phyloP scores from a whole-genome alignment of 192 early-diverging fungal genomes.

The Coemansia sp. region DNA sequence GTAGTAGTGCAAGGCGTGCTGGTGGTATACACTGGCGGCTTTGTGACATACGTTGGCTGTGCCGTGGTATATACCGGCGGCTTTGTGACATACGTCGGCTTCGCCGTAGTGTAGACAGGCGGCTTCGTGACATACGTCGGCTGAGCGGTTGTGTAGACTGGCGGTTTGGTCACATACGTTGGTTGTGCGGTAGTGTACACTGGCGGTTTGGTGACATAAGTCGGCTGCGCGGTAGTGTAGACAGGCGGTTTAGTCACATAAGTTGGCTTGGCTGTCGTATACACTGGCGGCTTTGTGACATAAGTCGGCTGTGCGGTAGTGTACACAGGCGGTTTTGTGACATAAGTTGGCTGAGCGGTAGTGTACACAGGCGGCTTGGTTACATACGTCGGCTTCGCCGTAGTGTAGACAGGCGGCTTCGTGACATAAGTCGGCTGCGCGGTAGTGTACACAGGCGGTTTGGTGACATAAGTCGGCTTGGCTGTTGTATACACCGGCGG shows the following conservation, averaged over 20 bases:
- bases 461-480: neutral
- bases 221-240: neutral
- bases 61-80: neutral
- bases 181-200: neutral
- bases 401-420: neutral
- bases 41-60: too few relatives aligned
- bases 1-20: too few relatives aligned
- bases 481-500: neutral
- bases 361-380: conserved; percentile 3
- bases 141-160: neutral
- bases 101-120: neutral
- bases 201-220: neutral
- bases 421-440: neutral
- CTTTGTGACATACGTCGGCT: neutral
- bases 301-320: neutral
- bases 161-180: too few relatives aligned
- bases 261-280: neutral
- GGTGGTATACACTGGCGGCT: too few relatives aligned
- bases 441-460: neutral
- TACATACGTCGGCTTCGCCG: neutral
- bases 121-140: neutral
- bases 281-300: neutral
- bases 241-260: neutral
- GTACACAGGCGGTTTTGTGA: neutral
- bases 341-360: neutral